Base-by-base conservation (phyloP, 2,329 filamentous ascomycete genomes). In the Falciphora oryzae region DNA sequence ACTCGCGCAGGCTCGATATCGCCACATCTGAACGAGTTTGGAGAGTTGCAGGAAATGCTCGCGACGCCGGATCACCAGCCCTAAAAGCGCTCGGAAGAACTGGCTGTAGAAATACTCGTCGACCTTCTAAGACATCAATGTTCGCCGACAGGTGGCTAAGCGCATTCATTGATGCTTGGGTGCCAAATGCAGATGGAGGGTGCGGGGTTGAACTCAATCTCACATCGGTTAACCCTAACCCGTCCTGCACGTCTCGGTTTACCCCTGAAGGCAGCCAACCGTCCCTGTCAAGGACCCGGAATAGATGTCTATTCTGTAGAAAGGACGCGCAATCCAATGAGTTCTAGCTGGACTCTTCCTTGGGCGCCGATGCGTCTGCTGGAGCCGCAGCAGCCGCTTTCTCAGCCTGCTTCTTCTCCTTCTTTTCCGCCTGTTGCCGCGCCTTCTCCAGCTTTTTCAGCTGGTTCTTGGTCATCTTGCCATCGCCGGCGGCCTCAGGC, bases 371-470 rank as follows among this genome's bases (percentile, higher is more conserved):
- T 22, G 44, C 44, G 22, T n/a, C 38, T 18, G 38, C 14, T 8
- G 38, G 38, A 44, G 38, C n/a, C 22, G 62, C 62, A 28, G 63
- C 59, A 16, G 58, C 63, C 27, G 35, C 31, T 50, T 64, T 64
- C 53, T 50, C 63, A 5, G 59, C 63, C 63, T 62, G 44, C 59
- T 64, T 64, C 38, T 64, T 50, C 50, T 61, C 60, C 50, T 64
- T 64, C 31, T 64, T 64, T 50, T 64, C 63, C 50, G 59, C 79
- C 28, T 79, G 73, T 18, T 68, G 70, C 70, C 78, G 79, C 22
- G 80, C 71, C 53, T 69, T 69, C 25, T 70, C 68, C 35, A 80
- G 66, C 8, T 79, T 72, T 50, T 71, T 68, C 5, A 80, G 67
- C 10, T 81, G 77, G 61, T 63, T 65, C 65, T 72, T 70, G 18